Evolutionary conservation across 2,329 filamentous ascomycete species (phyloP).

Genomic region (Cladobotryum mycophilum): DNA sequence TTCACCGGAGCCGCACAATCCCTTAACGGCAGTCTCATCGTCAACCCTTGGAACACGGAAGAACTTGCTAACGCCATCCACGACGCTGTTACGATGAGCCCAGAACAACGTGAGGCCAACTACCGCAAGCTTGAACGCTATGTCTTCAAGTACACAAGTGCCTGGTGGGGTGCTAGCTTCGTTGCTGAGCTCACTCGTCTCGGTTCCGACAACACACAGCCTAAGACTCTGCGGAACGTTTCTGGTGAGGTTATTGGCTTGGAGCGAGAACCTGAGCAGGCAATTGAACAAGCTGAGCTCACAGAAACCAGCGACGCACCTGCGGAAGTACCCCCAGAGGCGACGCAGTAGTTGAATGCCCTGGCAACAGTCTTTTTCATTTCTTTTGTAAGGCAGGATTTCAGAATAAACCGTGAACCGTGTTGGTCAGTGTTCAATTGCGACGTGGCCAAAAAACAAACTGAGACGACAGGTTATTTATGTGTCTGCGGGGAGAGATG

Average conservation of each 20-base stretch:
- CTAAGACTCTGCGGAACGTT: constrained; percentile 37
- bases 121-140: constrained; percentile 91
- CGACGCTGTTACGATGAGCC: constrained; percentile 92
- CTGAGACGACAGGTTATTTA: too few relatives aligned
- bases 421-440: too few relatives aligned
- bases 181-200: constrained; percentile 70
- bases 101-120: constrained; percentile 79
- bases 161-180: constrained; percentile 94
- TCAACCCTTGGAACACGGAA: constrained; percentile 98
- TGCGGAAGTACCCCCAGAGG: too few relatives aligned
- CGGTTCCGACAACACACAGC: constrained; percentile 30
- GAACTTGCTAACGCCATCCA: constrained; percentile 90
- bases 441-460: too few relatives aligned
- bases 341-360: too few relatives aligned
- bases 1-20: constrained; percentile 95
- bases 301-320: too few relatives aligned
- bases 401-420: too few relatives aligned
- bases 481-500: too few relatives aligned
- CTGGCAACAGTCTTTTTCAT: too few relatives aligned
- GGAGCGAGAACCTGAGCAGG: constrained; percentile 23
- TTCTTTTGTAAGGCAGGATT: too few relatives aligned
- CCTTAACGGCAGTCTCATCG: constrained; percentile 85
- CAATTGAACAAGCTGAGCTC: neutral
- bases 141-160: constrained; percentile 94
- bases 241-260: constrained; percentile 32